Percentiles rank a stretch among this genome's conserved stretches.
Conservation (phyloP, 768 basidiomycete genomes). For the Cubamyces lactineus region DNA sequence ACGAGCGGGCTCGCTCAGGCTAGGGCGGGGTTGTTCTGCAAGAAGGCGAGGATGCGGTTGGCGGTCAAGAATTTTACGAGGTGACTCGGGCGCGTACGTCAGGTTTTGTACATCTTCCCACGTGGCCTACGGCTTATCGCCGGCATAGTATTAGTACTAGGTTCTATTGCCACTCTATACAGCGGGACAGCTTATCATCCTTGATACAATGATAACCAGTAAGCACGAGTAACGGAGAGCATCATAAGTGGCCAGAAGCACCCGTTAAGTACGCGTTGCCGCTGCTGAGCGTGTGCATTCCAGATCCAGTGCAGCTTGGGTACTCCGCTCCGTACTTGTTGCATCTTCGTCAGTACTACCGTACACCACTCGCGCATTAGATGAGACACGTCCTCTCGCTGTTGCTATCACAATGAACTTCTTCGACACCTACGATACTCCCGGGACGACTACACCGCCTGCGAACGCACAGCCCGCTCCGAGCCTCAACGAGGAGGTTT, state of each 20-base stretch:
- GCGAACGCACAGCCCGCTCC: conserved; percentile 48
- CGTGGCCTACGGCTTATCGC: conserved; percentile 16
- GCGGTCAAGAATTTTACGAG: conserved; percentile 20
- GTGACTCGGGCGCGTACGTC: conserved; percentile 22
- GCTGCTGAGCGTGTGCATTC: not conserved
- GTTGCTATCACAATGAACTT: conserved; percentile 59
- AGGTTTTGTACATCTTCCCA: conserved; percentile 14
- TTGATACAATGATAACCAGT: not conserved
- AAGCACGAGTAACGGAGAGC: not conserved
- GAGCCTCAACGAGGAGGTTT: conserved; percentile 84
- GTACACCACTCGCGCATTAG: not conserved
- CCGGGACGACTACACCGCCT: conserved; percentile 51
- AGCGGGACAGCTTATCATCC: not conserved
- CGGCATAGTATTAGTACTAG: too few species aligned
- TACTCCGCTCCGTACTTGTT: not conserved
- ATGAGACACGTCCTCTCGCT: conserved; percentile 9
- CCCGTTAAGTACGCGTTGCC: not conserved
- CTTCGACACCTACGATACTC: conserved; percentile 68
- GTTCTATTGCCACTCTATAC: too few species aligned
- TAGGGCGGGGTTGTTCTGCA: not conserved
- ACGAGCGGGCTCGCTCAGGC: conserved; percentile 41
- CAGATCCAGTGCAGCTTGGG: not conserved
- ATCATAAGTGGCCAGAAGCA: not conserved
- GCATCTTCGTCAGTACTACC: not conserved
- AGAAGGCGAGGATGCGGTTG: conserved; percentile 11